Evolutionary conservation across 2,329 filamentous ascomycete genomes (phyloP).

Genomic region (Macroventuria anomochaeta): DNA sequence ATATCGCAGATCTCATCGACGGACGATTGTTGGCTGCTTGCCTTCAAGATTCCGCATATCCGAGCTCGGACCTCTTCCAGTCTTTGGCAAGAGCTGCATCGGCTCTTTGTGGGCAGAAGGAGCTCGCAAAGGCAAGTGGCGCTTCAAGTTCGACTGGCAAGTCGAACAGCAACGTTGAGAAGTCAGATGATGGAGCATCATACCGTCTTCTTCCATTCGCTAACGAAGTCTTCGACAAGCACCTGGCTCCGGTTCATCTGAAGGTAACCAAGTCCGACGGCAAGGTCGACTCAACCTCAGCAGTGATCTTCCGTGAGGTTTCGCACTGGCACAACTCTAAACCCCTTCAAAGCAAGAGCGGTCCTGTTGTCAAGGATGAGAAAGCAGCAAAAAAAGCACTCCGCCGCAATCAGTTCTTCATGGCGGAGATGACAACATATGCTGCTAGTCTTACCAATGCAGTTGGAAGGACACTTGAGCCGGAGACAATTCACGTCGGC

Average conservation of each 20-base stretch:
- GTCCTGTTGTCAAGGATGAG: conserved; percentile 42
- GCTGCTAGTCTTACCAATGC: conserved; percentile 73
- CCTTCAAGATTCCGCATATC: conserved; percentile 23
- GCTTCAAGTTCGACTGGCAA: conserved; percentile 1
- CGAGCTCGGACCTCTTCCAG: conserved; percentile 28
- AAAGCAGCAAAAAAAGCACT: conserved; percentile 43
- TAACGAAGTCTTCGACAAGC: conserved; percentile 56
- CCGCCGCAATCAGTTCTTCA: conserved; percentile 66
- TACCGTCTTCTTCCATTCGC: conserved; percentile 56
- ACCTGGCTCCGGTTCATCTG: conserved; percentile 54
- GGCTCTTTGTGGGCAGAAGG: conserved; percentile 24
- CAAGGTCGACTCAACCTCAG: conserved; percentile 38
- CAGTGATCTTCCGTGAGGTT: conserved; percentile 56
- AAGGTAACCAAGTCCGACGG: conserved; percentile 38
- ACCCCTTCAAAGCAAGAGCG: conserved; percentile 51
- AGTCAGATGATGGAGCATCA: conserved; percentile 15
- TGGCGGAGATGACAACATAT: conserved; percentile 72
- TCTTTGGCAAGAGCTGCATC: conserved; percentile 29
- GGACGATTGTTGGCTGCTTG: conserved; percentile 54
- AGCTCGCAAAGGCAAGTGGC: conserved; percentile 18
- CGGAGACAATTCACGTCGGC: conserved; percentile 67
- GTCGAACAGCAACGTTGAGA: conserved; percentile 5
- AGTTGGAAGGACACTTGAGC: conserved; percentile 66
- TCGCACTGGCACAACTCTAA: conserved; percentile 70
- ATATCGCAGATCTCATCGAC: conserved; percentile 64